Conservation (phyloP, 2,329 filamentous ascomycete genomes). For the Penicillium sp. region DNA sequence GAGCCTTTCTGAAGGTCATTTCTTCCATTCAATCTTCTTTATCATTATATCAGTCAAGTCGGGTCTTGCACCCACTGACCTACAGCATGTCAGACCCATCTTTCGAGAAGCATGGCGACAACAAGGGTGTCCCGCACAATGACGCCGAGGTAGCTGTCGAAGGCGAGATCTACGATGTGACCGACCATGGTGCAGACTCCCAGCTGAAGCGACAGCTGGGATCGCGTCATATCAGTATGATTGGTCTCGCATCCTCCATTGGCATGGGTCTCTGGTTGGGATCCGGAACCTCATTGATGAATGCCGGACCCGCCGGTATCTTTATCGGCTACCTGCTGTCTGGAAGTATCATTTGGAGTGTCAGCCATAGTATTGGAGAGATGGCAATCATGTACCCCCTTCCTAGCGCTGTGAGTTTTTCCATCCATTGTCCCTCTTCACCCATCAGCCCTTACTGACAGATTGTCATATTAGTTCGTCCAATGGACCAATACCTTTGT, state of each 20-base stretch:
- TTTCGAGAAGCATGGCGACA: not conserved
- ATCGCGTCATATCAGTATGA: conserved; percentile 7
- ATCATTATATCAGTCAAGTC: not conserved
- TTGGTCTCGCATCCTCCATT: conserved; percentile 4
- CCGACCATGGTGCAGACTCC: conserved; percentile 4
- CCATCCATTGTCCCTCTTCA: not conserved
- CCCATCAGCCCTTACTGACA: not conserved
- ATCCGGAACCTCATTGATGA: conserved; percentile 1
- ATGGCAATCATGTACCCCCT: conserved; percentile 42
- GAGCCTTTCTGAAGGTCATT: not conserved
- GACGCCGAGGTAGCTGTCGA: not conserved
- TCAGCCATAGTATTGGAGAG: conserved; percentile 6
- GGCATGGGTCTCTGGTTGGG: conserved; percentile 7
- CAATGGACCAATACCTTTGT: conserved; percentile 51
- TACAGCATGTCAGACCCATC: not conserved
- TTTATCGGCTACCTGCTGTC: conserved; percentile 3
- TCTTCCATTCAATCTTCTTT: not conserved
- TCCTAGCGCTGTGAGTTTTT: conserved; percentile 33
- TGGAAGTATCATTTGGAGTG: conserved; percentile 4
- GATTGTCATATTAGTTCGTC: conserved; percentile 32
- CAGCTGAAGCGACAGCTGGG: not conserved
- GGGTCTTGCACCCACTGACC: not conserved
- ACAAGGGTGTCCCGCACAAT: not conserved
- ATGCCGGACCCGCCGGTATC: conserved; percentile 7
- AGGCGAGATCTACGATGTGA: not conserved